Conservation (phyloP, 2,329 filamentous ascomycete species). For the Ascochyta rabiei region DNA sequence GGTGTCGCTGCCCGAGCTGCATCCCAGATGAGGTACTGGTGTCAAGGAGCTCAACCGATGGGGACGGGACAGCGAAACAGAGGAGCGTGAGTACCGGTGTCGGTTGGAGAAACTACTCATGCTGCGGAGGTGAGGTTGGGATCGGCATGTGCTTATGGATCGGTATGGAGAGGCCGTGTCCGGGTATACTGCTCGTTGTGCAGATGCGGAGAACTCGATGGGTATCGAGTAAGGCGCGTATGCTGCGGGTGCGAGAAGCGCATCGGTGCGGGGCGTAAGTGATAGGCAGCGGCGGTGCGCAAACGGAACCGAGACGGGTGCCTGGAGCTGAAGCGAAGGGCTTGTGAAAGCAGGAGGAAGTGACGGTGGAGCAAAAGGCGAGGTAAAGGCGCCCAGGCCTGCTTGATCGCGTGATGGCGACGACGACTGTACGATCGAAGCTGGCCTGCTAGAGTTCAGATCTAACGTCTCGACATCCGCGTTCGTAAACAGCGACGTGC, state of each 20-base stretch:
- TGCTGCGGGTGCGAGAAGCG: constrained; percentile 21
- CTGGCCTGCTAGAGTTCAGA: constrained; percentile 23
- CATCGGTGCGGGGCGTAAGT: constrained; percentile 21
- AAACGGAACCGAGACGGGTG: constrained; percentile 22
- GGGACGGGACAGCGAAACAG: constrained; percentile 39
- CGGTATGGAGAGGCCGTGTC: constrained; percentile 22
- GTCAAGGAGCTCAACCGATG: constrained; percentile 35
- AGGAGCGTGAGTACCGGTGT: constrained; percentile 34
- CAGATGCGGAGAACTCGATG: constrained; percentile 39
- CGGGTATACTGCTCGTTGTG: constrained; percentile 43
- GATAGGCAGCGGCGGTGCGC: constrained; percentile 4
- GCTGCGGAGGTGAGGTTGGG: constrained; percentile 26
- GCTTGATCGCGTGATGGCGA: constrained; percentile 26
- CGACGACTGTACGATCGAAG: constrained; percentile 27
- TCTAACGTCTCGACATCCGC: constrained; percentile 37
- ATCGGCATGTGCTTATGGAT: constrained; percentile 24
- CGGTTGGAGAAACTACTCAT: constrained; percentile 25
- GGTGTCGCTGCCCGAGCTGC: constrained; percentile 31
- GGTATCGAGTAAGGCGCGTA: constrained; percentile 34
- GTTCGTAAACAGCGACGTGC: constrained; percentile 27
- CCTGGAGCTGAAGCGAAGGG: constrained; percentile 21
- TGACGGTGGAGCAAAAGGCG: constrained; percentile 36
- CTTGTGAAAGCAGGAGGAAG: constrained; percentile 32
- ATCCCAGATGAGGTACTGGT: constrained; percentile 23
- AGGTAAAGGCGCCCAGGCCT: constrained; percentile 37